A percentile compares a stretch with the other conserved stretches of the same genome.
Evolutionary conservation across 352 stramenopile genomes (phyloP).

Genomic region (Thalassiosira hispida): DNA sequence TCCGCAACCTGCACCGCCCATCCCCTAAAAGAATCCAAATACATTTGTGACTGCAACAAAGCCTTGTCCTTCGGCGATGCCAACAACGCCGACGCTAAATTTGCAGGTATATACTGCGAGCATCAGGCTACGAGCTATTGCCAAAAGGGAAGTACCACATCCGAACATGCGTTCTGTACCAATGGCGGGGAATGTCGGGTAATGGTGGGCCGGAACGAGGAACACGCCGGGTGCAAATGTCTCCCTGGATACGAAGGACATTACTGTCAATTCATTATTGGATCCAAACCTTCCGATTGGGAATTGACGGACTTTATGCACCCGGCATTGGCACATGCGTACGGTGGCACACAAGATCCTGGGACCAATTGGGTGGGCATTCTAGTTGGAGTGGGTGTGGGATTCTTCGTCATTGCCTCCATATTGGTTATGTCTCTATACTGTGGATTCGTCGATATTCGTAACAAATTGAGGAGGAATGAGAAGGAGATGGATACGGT

Average conservation of each 20-base stretch:
- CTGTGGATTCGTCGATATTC: neutral
- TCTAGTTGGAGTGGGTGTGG: slow-evolving; percentile 21
- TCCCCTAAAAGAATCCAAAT: slow-evolving; percentile 38
- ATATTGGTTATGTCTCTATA: slow-evolving; percentile 16
- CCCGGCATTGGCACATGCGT: slow-evolving; percentile 7
- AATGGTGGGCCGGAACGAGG: slow-evolving; percentile 23
- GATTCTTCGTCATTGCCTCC: neutral
- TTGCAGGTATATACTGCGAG: slow-evolving; percentile 52
- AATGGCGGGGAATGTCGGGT: slow-evolving; percentile 44
- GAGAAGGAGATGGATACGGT: slow-evolving; percentile 23
- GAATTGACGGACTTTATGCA: slow-evolving; percentile 28
- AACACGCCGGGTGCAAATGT: slow-evolving; percentile 47
- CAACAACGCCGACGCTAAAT: slow-evolving; percentile 4
- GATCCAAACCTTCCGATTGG: slow-evolving; percentile 47
- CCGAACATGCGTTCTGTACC: slow-evolving; percentile 45
- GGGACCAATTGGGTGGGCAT: slow-evolving; percentile 8
- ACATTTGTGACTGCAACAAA: slow-evolving; percentile 41
- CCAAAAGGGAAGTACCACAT: slow-evolving; percentile 1
- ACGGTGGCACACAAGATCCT: neutral
- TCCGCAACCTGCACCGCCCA: slow-evolving; percentile 31
- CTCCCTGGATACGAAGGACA: slow-evolving; percentile 39
- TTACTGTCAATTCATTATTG: slow-evolving; percentile 54
- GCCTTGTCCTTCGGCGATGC: neutral
- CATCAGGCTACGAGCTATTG: slow-evolving; percentile 37
- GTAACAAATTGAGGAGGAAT: neutral